Evolutionary conservation across 768 basidiomycete species (phyloP).

Genomic region (Suillus subaureus): DNA sequence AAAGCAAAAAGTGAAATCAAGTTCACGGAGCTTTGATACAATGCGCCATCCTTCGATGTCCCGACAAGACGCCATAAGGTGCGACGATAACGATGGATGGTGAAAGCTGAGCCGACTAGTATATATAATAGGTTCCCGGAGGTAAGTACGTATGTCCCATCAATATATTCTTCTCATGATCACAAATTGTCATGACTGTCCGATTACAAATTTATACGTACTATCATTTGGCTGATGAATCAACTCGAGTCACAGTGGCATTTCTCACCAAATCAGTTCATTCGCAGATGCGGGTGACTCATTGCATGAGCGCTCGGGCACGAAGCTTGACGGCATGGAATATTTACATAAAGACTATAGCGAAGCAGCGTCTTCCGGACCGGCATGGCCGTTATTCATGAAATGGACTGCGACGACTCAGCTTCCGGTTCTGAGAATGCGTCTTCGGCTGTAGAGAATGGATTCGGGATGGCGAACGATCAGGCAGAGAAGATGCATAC

Average conservation of each 20-base stretch:
- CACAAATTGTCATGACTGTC: not conserved
- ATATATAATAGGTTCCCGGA: not conserved
- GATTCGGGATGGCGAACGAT: not conserved
- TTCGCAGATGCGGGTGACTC: not conserved
- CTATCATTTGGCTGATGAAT: not conserved
- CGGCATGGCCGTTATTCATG: conserved; percentile 10
- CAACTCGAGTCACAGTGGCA: not conserved
- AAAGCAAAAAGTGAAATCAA: conserved; percentile 82
- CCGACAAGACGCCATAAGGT: conserved; percentile 46
- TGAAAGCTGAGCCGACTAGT: not conserved
- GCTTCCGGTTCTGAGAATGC: conserved; percentile 16
- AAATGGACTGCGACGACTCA: conserved; percentile 15
- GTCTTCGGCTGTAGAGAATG: not conserved
- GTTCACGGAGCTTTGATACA: conserved; percentile 58
- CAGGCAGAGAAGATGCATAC: not conserved
- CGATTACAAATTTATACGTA: not conserved
- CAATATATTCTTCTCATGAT: too few species aligned
- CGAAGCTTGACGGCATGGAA: not conserved
- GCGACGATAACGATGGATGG: not conserved
- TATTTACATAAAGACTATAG: not conserved
- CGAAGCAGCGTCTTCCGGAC: not conserved
- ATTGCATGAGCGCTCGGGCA: too few species aligned
- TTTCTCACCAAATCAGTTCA: too few species aligned
- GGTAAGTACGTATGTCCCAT: not conserved
- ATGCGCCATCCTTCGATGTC: conserved; percentile 68